Base-by-base conservation (phyloP, 176 grass and related monocot species). In the Rhipidocladum racemiflorum region DNA sequence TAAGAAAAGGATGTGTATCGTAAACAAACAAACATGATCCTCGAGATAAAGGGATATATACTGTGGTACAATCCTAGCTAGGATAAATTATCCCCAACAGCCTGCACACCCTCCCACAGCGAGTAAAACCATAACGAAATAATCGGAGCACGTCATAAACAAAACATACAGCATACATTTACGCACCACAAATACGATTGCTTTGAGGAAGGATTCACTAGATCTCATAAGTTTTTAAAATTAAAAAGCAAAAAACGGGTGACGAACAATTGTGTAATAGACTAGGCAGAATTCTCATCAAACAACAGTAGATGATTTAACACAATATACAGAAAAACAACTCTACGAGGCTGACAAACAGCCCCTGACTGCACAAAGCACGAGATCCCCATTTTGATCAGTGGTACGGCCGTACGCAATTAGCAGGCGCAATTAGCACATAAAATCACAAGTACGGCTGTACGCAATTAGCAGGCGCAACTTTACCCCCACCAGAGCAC, bases 371-470 rank as follows among this genome's bases (percentile, higher is more conserved):
- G 48, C 83, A 82, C 88, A 56, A 85, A 77, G 70, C 72, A 48
- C 83, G 72, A 90, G 84, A 70, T 9, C 46, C 76, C 30, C 78
- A 28, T 75, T 68, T 32, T 44, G 56, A 76, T 76, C 54, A 44
- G 4, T 7, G 20, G 30, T 38, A 66, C 48, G 32, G 1, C 49
- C 84, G 88, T 86, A 90, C 84, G 7, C 38, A 39, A 72, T 50
- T 71, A 39, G 72, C 83, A 90, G 78, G 59, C 40, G 21, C 32
- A 62, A 69, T n/a, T n/a, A n/a, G 29, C 84, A 90, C 88, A 90
- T 90, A 53, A 90, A 90, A 90, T 90, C 84, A 90, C 84, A 90
- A 36, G 30, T 38, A 66, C 48, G 32, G 1, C 49, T 79, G 88
- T 86, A 90, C 84, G 7, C 38, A 39, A 72, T 50, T 71, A 39